These are phyloP conservation scores for Pugionium dolabratum DNA, from an alignment of 345 rosid species.

Conservation along the genomic window DNA sequence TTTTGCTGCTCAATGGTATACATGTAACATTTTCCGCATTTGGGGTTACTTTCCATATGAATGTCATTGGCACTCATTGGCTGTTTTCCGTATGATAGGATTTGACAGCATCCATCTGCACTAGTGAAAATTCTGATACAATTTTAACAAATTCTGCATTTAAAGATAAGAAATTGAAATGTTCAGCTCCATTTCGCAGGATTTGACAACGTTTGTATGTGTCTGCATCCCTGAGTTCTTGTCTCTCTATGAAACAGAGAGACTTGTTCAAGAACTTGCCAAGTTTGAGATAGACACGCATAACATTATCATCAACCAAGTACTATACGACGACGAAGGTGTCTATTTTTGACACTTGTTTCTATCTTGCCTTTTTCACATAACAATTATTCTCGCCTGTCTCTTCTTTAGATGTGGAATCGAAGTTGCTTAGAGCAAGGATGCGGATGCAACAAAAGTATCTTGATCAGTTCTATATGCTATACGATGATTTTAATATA, in stretches of 20 bases:
- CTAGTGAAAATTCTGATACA: neutral
- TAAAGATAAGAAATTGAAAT: too few relatives aligned
- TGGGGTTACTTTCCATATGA: too few relatives aligned
- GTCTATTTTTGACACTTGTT: neutral
- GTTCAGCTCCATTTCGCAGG: conserved; percentile 45
- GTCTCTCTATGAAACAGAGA: conserved; percentile 96
- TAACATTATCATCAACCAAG: conserved; percentile 96
- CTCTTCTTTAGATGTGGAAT: conserved; percentile 63
- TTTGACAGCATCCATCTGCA: neutral
- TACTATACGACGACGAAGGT: conserved; percentile 90
- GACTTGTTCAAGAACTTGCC: conserved; percentile 97
- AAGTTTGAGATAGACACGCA: conserved; percentile 98
- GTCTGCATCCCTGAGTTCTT: conserved; percentile 99
- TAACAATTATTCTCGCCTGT: conserved; percentile 10
- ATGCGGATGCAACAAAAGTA: conserved; percentile 98
- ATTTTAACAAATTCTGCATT: neutral
- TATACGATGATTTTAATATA: conserved; percentile 95
- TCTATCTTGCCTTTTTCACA: neutral
- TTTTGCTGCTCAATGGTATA: too few relatives aligned
- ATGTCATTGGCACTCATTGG: too few relatives aligned
- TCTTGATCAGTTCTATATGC: conserved; percentile 95
- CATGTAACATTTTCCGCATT: too few relatives aligned
- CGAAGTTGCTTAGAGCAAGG: conserved; percentile 90
- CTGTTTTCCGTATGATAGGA: too few relatives aligned
- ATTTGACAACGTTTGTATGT: conserved; percentile 92